Evolutionary conservation across 345 rosid genomes (phyloP), one percentile per base, ranked within the genome.

Genomic region (Balakata baccata): DNA sequence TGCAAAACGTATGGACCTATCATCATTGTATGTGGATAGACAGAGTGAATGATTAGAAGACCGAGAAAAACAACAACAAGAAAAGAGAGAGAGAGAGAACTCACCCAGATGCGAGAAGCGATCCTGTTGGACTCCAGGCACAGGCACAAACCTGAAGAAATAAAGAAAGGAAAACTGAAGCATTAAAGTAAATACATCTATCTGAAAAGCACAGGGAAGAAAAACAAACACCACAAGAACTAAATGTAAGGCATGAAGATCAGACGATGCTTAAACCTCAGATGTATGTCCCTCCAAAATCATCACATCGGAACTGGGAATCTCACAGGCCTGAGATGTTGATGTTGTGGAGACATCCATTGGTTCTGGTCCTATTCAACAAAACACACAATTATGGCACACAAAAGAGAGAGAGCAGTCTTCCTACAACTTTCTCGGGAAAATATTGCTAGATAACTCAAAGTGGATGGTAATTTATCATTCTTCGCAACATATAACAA

Each of bases 61-160:
- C 1, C 64, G 13, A 64, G 47, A 57, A 65, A 68, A 9, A 68
- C 69, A 47, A 65, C 20, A 51, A 68, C 16, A 68, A 6, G 8
- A 61, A 66, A 78, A 67, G 68, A 64, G 7, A 43, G 10, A 6
- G 7, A 43, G 10, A 69, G 82, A 74, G 47, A 68, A 83, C 96
- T 69, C 68, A 93, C 99, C 98, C 99, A 63, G 99, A 96, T 41
- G 99, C 99, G 87, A 96, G 97, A 83, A 96, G 86, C 63, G 98
- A 90, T 76, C 94, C 98, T n/a, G 95, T 81, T 41, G 99, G 99
- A 86, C 97, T 90, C 99, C 98, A 96, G 63, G 99, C 98, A 74
- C 99, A 91, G 37, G 97, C 97, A 80, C 99, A 93, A 81, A 96
- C 98, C 98, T 96, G 80, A 25, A 81, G 65, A 51, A 50, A 65